Evolutionary conservation across 192 early-diverging fungal species (phyloP), one percentile per base, ranked within the genome.

Genomic region (Coemansia nantahalensis): DNA sequence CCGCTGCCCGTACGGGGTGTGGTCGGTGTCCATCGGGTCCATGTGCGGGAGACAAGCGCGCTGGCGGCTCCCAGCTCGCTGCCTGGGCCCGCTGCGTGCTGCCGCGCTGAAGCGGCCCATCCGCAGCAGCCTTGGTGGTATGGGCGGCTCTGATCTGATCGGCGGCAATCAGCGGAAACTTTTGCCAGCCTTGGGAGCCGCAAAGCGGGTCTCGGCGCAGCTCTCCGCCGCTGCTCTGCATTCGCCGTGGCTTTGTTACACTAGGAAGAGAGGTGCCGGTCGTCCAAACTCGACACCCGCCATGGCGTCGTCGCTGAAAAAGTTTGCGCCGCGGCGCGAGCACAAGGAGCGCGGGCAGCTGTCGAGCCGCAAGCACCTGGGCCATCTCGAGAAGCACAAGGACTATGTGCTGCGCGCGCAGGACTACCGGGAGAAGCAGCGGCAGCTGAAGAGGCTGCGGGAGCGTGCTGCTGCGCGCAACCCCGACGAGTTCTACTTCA

Each of bases 401-500:
- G 96, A 99, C 78, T 99, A 99, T 83, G 82, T 92, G 34, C 78
- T 94, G 43, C 93, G 96, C 75, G 94, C 96, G 13, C 70, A 72
- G 54, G 92, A 99, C 66, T 95, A 84, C 75, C 84, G 90, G 59
- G 75, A 66, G 14, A 96, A 99, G 71, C 83, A 96, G 75, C 81
- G 89, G 37, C 73, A 83, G 34, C 79, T 99, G 45, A 91, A 89
- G 79, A 80, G 84, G 19, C 79, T 99, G 65, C 80, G 83, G 24
- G 82, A 90, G 60, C 95, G 94, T 59, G 96, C 96, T 4, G 68
- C 83, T 13, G 78, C 83, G 47, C 77, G 86, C 56, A 99, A 99
- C 75, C 92, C 90, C 4, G 96, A 99, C 67, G 96, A 99, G 79
- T 99, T 99, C 68, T 97, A 97, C 80, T 95, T 93, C 61, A 90